phyloP scores from a whole-genome alignment of 164 flowering plant genomes.

The Macadamia tetraphylla region DNA sequence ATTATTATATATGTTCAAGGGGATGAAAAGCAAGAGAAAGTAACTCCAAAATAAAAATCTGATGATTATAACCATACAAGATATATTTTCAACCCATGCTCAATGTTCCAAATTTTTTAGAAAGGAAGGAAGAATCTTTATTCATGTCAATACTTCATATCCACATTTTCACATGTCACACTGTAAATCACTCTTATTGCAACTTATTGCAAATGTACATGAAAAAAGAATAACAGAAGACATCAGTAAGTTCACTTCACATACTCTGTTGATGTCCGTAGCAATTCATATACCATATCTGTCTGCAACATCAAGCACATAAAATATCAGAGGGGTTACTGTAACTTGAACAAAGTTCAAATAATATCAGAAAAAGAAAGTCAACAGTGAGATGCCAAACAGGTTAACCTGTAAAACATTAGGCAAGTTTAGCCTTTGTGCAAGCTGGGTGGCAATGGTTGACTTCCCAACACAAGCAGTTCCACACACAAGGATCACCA shows the following conservation, averaged over 20 bases:
- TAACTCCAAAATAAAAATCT: no score
- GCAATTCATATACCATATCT: conserved; percentile 95
- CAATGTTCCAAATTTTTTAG: not conserved
- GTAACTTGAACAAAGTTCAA: not conserved
- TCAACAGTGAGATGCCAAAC: not conserved
- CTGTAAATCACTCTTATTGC: not conserved
- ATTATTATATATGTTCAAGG: no score
- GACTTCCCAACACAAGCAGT: conserved; percentile 98
- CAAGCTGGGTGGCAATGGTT: conserved; percentile 97
- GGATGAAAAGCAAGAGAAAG: no score
- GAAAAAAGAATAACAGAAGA: not conserved
- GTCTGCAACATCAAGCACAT: conserved; percentile 51
- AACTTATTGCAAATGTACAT: not conserved
- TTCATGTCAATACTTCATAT: not conserved
- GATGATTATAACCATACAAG: no score
- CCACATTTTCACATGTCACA: not conserved
- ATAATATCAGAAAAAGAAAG: not conserved
- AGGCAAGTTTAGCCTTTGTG: conserved; percentile 93
- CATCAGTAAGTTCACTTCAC: conserved; percentile 18
- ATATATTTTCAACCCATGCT: not conserved
- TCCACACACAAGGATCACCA: conserved; percentile 96
- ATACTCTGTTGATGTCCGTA: conserved; percentile 96
- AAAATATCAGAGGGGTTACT: conserved; percentile 4
- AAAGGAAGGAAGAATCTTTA: not conserved
- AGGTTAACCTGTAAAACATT: conserved; percentile 84